phyloP scores from a whole-genome alignment of 176 grass and related monocot genomes.

The Elaeis guineensis region DNA sequence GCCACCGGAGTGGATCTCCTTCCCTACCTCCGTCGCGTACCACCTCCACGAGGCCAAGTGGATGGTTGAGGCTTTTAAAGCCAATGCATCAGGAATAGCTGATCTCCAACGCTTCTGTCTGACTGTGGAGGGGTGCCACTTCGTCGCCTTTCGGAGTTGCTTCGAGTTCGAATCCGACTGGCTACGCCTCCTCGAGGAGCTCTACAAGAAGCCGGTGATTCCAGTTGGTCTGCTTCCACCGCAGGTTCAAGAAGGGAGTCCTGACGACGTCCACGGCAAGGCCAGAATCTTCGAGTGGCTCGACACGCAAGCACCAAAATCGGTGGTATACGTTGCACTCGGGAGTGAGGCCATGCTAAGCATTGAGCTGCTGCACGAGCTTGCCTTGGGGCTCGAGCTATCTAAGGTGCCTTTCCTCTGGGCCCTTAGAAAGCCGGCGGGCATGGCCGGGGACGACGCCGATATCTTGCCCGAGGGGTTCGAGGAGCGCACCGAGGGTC shows the following conservation, averaged over 20 bases:
- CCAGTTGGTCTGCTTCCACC: slow-evolving; percentile 18
- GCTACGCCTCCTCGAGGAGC: slow-evolving; percentile 5
- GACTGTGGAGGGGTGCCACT: not conserved
- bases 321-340: not conserved
- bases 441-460: no score
- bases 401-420: slow-evolving; percentile 43
- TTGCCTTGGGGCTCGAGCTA: slow-evolving; percentile 41
- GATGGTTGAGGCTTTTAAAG: not conserved
- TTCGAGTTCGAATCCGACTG: slow-evolving; percentile 17
- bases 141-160: slow-evolving; percentile 18
- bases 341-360: no score
- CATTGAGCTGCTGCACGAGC: not conserved
- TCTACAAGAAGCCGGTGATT: slow-evolving; percentile 24
- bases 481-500: slow-evolving; percentile 4
- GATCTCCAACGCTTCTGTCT: not conserved
- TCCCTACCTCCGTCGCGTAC: not conserved
- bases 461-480: slow-evolving; percentile 6
- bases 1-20: slow-evolving; percentile 25
- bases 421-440: slow-evolving; percentile 24
- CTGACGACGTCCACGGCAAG: no score
- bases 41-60: slow-evolving; percentile 13
- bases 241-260: no score
- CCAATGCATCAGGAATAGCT: slow-evolving; percentile 18
- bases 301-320: slow-evolving; percentile 6
- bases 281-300: slow-evolving; percentile 23